A percentile compares a stretch with the other conserved stretches of the same genome.
These are phyloP conservation scores for Diplocarpon rosae DNA, from an alignment of 2,329 filamentous ascomycete species.

Conservation along the genomic window DNA sequence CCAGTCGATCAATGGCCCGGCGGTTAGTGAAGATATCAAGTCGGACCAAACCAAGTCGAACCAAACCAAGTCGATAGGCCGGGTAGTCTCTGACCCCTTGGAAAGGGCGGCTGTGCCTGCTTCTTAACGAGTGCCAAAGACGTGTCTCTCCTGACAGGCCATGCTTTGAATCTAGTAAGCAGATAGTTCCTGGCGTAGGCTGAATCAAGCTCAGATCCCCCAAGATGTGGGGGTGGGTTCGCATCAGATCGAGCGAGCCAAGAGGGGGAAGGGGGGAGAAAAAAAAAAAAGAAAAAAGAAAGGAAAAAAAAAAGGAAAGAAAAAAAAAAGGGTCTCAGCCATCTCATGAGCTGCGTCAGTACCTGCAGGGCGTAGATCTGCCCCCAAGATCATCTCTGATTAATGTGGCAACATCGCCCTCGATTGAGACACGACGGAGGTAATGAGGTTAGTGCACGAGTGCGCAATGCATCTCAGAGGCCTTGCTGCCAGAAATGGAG, in stretches of 20 bases:
- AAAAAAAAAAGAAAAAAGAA: background rate
- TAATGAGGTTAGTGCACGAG: background rate
- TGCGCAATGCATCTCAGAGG: background rate
- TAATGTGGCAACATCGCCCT: background rate
- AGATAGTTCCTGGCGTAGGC: conserved; percentile 9
- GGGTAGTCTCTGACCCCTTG: conserved; percentile 11
- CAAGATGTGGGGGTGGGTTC: background rate
- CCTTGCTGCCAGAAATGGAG: background rate
- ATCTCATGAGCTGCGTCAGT: background rate
- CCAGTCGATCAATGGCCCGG: background rate
- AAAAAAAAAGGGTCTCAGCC: background rate
- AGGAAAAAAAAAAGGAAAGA: background rate
- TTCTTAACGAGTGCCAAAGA: conserved; percentile 11
- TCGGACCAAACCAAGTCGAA: conserved; percentile 1
- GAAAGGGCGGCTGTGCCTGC: conserved; percentile 11
- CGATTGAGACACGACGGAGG: background rate
- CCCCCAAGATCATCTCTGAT: background rate
- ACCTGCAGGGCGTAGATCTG: background rate
- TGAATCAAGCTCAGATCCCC: conserved; percentile 11
- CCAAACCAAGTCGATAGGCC: background rate
- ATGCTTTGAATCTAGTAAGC: too few relatives aligned
- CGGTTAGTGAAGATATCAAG: conserved; percentile 2
- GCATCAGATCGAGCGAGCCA: background rate
- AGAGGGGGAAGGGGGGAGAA: background rate
- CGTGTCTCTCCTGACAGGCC: background rate